These are phyloP conservation scores for Leccinum barrowsii DNA, from an alignment of 768 basidiomycete species.

Conservation along the genomic window DNA sequence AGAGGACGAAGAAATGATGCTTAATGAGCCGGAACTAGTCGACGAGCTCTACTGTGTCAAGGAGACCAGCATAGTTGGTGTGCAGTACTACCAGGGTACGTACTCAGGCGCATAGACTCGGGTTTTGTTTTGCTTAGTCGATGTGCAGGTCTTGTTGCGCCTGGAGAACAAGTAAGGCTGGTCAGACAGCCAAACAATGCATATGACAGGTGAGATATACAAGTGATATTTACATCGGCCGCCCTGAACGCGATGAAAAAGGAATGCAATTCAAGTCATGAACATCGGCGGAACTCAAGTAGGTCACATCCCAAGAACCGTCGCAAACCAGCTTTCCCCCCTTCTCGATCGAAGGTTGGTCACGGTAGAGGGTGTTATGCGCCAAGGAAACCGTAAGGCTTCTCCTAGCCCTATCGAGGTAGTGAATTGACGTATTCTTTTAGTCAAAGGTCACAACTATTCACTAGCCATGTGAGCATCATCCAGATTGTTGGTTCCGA, in stretches of 20 bases:
- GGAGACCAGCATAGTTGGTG: slow-evolving; percentile 67
- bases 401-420: neutral
- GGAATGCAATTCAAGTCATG: slow-evolving; percentile 77
- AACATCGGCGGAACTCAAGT: slow-evolving; percentile 76
- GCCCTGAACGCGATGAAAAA: slow-evolving; percentile 21
- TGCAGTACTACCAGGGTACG: slow-evolving; percentile 77
- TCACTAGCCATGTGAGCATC: slow-evolving; percentile 57
- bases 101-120: neutral
- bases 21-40: slow-evolving; percentile 41
- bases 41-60: slow-evolving; percentile 70
- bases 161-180: slow-evolving; percentile 73
- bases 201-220: slow-evolving; percentile 57
- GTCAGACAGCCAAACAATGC: slow-evolving; percentile 62
- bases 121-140: neutral
- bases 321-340: slow-evolving; percentile 60
- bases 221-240: neutral
- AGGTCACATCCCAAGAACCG: slow-evolving; percentile 68
- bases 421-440: slow-evolving; percentile 2
- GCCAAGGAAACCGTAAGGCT: slow-evolving; percentile 62
- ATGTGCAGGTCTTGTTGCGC: slow-evolving; percentile 68
- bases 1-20: slow-evolving; percentile 41
- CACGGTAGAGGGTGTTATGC: slow-evolving; percentile 65
- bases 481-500: neutral
- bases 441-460: slow-evolving; percentile 47
- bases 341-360: slow-evolving; percentile 63